Evolutionary conservation across 495 filamentous ascomycete species (phyloP).

Genomic region (Xylaria curta): DNA sequence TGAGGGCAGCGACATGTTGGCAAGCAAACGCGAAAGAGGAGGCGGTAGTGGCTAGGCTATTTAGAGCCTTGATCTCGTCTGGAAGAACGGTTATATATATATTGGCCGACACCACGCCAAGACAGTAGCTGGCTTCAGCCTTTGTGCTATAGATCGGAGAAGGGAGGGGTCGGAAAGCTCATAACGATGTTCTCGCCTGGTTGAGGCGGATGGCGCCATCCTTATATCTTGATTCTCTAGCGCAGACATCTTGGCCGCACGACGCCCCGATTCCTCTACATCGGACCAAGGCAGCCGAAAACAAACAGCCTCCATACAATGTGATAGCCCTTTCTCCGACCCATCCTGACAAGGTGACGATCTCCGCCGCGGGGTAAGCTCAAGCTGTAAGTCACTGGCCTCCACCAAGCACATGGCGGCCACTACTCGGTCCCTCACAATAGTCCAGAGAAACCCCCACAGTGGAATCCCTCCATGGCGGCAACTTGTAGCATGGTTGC

Average conservation of each 20-base stretch:
- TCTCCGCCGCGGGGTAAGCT: constrained; percentile 44
- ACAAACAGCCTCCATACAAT: constrained; percentile 37
- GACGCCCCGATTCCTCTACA: constrained; percentile 50
- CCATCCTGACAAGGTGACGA: constrained; percentile 38
- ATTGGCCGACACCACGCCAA: constrained; percentile 31
- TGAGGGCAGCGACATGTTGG: constrained; percentile 63
- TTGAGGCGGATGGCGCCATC: constrained; percentile 10
- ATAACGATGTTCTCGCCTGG: constrained; percentile 17
- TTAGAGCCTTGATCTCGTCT: constrained; percentile 32
- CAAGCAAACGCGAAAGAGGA: constrained; percentile 22
- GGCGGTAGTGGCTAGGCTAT: constrained; percentile 30
- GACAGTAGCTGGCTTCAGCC: constrained; percentile 26
- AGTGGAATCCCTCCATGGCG: constrained; percentile 38
- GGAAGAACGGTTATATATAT: constrained; percentile 41
- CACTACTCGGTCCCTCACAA: constrained; percentile 26
- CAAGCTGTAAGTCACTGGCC: constrained; percentile 33
- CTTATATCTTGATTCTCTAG: constrained; percentile 14
- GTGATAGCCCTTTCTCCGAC: constrained; percentile 17
- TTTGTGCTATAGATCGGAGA: constrained; percentile 14
- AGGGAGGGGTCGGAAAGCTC: constrained; percentile 9
- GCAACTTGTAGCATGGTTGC: constrained; percentile 38
- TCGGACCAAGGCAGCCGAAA: constrained; percentile 58
- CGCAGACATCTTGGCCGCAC: constrained; percentile 25
- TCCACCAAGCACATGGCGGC: constrained; percentile 29
- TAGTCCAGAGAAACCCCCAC: constrained; percentile 30